Base-by-base conservation (phyloP, 805 yeast genomes). In the Pichia deserticola region DNA sequence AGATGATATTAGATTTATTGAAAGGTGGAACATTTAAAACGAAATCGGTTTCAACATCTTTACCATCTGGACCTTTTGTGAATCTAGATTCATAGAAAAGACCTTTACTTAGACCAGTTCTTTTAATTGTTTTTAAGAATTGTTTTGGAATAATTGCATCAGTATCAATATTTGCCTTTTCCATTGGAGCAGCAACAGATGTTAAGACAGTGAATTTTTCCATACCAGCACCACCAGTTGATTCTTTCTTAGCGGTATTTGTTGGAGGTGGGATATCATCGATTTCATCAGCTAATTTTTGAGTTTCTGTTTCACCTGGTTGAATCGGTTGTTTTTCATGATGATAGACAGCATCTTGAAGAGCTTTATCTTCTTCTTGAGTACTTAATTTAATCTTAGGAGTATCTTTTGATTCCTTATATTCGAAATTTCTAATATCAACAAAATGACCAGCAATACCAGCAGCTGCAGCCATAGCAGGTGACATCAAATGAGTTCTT, bases 391-490 rank as follows among this genome's bases (percentile, higher is more conserved):
- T 65, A 56, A 88, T 70, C 53, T 79, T 73, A 53, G 95, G 82
- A 49, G 70, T 66, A 60, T 80, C 84, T 56, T 76, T 79, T 55
- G 76, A 62, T 41, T 71, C 77, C 54, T 75, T 72, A 69, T 79
- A 85, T 52, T 80, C 72, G 67, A 78, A 87, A 49, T 87, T 84
- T 71, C 99, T 84, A 60, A 90, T 90, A 65, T 93, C 99, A 42
- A 86, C 78, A 61, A 93, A 83, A 63, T 84, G 89, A 58, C 99
- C 99, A 50, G 77, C 78, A 58, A 93, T 83, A 61, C 90, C 97
- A 20, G 99, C 98, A 25, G 98, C 97, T 34, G 99, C 99, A 44
- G 99, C 99, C 99, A 93, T 93, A 27, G 96, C 96, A 38, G 99
- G 99, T 12, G 97, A 88, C 96, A 92, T 89, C 65, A 93, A 78